A percentile compares a stretch with the other conserved stretches of the same genome.
These are phyloP conservation scores for Raffaelea albimanens DNA, from an alignment of 2,329 filamentous ascomycete genomes.

Conservation along the genomic window DNA sequence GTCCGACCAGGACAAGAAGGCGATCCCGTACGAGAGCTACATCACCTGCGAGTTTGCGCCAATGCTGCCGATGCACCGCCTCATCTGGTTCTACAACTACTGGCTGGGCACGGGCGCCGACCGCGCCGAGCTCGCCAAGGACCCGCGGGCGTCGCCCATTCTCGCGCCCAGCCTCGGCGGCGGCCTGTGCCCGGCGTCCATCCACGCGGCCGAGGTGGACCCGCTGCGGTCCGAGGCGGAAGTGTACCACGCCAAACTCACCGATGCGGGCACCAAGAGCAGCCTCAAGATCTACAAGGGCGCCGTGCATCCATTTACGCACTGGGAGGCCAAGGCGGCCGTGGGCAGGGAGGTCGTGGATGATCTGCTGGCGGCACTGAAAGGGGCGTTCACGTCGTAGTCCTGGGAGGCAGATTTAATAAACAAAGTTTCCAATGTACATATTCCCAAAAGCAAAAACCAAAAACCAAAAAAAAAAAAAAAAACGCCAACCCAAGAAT, in stretches of 20 bases:
- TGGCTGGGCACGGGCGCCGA: constrained; percentile 7
- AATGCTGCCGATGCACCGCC: constrained; percentile 8
- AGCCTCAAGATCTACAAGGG: constrained; percentile 5
- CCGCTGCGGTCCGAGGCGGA: constrained; percentile 5
- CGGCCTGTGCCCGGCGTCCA: constrained; percentile 1
- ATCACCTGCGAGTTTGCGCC: constrained; percentile 5
- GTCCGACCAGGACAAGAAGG: not conserved
- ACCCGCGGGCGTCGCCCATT: constrained; percentile 7
- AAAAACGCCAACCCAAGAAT: too few relatives aligned
- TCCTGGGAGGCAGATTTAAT: too few relatives aligned
- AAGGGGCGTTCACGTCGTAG: not conserved
- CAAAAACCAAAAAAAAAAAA: too few relatives aligned
- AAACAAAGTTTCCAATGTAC: too few relatives aligned
- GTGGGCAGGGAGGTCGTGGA: constrained; percentile 2
- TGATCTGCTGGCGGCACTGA: not conserved
- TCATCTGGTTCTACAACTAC: constrained; percentile 11
- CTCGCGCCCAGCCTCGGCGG: not conserved
- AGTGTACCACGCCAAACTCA: constrained; percentile 5
- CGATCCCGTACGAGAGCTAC: constrained; percentile 7
- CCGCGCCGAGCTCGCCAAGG: not conserved
- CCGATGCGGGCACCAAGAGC: not conserved
- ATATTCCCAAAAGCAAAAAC: too few relatives aligned
- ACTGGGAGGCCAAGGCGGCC: constrained; percentile 9
- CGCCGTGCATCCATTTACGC: constrained; percentile 8
- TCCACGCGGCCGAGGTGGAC: constrained; percentile 8